Conservation (phyloP, 2,329 filamentous ascomycete genomes). For the Penicillium italicum region DNA sequence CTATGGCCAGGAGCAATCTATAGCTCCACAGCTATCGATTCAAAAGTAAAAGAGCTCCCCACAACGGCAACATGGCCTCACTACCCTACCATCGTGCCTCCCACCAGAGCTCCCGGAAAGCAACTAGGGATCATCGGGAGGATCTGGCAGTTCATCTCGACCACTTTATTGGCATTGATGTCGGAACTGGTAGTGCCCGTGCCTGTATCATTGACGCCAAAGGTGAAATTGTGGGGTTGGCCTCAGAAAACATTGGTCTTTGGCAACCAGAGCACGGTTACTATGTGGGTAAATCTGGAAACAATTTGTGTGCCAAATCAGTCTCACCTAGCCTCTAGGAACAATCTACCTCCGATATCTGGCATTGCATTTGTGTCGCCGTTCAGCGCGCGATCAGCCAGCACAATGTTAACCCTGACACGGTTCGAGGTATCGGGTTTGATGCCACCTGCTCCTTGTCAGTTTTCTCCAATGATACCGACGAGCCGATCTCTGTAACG, state of each 20-base stretch:
- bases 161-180: constrained; percentile 82
- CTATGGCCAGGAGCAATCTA: not conserved
- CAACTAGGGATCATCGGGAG: constrained; percentile 50
- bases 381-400: constrained; percentile 79
- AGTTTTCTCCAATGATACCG: constrained; percentile 83
- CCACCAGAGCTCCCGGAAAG: constrained; percentile 35
- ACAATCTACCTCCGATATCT: constrained; percentile 97
- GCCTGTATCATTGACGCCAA: constrained; percentile 92
- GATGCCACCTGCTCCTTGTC: constrained; percentile 97
- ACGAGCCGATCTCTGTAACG: constrained; percentile 87
- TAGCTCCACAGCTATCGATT: not conserved
- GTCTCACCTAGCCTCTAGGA: constrained; percentile 55
- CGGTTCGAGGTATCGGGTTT: constrained; percentile 88
- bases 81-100: constrained; percentile 34
- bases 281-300: constrained; percentile 54
- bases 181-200: constrained; percentile 90
- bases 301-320: not conserved
- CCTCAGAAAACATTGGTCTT: constrained; percentile 71
- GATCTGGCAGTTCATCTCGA: constrained; percentile 56
- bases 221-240: constrained; percentile 75
- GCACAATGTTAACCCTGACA: constrained; percentile 70
- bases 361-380: constrained; percentile 87
- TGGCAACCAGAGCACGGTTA: constrained; percentile 75
- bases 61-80: constrained; percentile 27
- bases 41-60: not conserved